Evolutionary conservation across 495 filamentous ascomycete genomes (phyloP).

Genomic region (Neurospora cerealis): DNA sequence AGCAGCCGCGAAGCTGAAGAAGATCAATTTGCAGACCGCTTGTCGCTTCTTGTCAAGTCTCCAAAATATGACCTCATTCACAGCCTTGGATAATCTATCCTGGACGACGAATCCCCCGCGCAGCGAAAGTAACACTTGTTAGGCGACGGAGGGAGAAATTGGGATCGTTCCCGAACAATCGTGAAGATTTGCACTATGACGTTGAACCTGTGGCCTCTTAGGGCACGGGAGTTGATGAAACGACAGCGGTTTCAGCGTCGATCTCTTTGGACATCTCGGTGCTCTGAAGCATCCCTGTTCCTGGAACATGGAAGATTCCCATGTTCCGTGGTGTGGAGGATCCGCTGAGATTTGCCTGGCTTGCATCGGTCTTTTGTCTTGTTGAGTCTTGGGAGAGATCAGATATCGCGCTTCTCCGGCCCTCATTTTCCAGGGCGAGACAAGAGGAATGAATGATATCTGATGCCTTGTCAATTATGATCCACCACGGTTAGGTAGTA

Average conservation of each 20-base stretch:
- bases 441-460: background rate
- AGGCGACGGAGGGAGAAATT: background rate
- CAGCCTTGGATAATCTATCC: background rate
- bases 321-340: background rate
- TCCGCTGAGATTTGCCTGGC: background rate
- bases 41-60: background rate
- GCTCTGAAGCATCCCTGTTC: background rate
- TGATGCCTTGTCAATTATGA: background rate
- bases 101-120: background rate
- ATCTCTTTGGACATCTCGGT: background rate
- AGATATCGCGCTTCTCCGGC: background rate
- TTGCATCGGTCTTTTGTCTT: background rate
- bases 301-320: background rate
- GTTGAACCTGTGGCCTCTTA: background rate
- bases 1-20: background rate
- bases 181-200: background rate
- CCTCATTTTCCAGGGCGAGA: background rate
- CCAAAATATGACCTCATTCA: background rate
- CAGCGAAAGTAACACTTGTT: background rate
- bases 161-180: background rate
- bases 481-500: background rate
- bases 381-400: background rate
- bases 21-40: background rate
- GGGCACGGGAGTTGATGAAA: conserved; percentile 15
- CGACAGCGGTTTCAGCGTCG: conserved; percentile 16